Percentiles rank a stretch among this genome's conserved stretches.
Evolutionary conservation across 331 rosid species (phyloP).

Genomic region (Quercus lobata): DNA sequence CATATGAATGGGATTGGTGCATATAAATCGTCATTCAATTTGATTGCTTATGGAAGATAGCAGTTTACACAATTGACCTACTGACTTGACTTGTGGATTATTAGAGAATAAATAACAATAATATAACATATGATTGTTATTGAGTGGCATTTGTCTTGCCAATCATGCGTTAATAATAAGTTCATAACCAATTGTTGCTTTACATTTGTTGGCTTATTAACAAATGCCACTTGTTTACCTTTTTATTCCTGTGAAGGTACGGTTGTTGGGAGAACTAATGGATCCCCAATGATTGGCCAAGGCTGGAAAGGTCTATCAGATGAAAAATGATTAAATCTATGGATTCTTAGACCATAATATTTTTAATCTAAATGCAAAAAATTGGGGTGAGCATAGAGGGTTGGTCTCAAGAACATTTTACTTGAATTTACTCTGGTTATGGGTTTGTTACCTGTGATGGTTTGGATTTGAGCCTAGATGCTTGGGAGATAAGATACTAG

Average conservation of each 20-base stretch:
- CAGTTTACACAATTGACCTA: background rate
- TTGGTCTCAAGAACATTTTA: no score
- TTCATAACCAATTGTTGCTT: background rate
- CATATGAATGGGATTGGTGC: background rate
- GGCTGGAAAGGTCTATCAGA: background rate
- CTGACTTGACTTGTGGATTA: background rate
- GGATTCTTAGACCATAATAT: background rate
- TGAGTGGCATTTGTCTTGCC: background rate
- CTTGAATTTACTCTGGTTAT: background rate
- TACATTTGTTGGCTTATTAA: background rate
- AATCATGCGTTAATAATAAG: background rate
- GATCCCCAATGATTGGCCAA: background rate
- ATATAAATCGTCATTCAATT: background rate
- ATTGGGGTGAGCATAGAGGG: no score
- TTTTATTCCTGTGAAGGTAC: no score
- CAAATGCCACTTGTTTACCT: background rate
- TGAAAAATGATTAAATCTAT: background rate
- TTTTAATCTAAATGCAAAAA: background rate
- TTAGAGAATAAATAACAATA: background rate
- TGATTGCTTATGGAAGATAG: background rate
- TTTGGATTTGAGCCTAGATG: no score
- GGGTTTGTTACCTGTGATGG: background rate
- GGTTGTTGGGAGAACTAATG: no score
- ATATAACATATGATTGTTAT: background rate
- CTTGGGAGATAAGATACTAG: no score